Conservation (phyloP, 805 yeast species). For the Candida morakotiae region DNA sequence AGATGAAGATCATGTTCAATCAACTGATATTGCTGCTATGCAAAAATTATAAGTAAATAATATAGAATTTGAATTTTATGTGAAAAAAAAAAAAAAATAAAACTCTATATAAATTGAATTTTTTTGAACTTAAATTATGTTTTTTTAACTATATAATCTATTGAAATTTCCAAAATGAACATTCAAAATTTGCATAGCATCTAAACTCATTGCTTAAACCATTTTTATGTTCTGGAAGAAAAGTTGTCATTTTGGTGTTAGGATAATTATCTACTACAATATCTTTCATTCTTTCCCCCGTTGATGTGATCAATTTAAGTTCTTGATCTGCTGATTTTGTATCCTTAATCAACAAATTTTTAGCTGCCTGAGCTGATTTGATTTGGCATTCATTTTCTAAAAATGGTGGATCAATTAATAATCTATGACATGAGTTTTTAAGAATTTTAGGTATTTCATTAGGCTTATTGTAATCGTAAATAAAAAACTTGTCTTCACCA, state of each 20-base stretch:
- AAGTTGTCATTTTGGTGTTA: conserved; percentile 58
- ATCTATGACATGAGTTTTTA: conserved; percentile 60
- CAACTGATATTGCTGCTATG: conserved; percentile 99
- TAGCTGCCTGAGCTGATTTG: conserved; percentile 53
- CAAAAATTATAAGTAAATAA: conserved; percentile 67
- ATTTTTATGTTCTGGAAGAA: conserved; percentile 75
- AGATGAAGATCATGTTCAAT: conserved; percentile 99
- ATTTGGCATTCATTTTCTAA: conserved; percentile 77
- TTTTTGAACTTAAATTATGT: no score
- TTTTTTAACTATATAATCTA: no score
- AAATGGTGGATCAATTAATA: conserved; percentile 86
- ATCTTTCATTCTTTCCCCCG: conserved; percentile 84
- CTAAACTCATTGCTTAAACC: conserved; percentile 85
- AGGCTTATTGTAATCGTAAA: conserved; percentile 76
- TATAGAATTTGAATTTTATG: conserved; percentile 1
- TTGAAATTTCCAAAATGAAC: conserved; percentile 58
- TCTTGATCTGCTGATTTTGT: conserved; percentile 37
- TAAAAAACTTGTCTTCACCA: conserved; percentile 60
- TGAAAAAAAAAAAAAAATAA: no score
- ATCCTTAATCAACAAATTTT: conserved; percentile 47
- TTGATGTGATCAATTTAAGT: conserved; percentile 64
- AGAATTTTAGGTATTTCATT: conserved; percentile 53
- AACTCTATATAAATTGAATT: no score
- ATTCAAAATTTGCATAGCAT: conserved; percentile 78
- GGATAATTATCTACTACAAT: conserved; percentile 60